A percentile compares a stretch with the other conserved stretches of the same genome.
Evolutionary conservation across 2,329 filamentous ascomycete species (phyloP).

Genomic region (Penicillium sp.): DNA sequence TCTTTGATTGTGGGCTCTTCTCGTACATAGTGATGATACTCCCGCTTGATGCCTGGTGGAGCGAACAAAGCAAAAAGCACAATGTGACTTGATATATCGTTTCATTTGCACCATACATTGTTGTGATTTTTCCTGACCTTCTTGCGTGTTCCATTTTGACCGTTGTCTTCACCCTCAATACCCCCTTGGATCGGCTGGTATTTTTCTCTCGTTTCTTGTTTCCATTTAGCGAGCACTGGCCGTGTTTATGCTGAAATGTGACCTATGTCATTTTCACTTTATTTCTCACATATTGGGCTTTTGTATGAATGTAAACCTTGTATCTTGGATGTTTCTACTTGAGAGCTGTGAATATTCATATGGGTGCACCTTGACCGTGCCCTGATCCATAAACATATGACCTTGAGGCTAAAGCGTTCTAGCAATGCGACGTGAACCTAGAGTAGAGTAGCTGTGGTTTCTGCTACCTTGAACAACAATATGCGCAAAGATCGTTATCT

Average conservation of each 20-base stretch:
- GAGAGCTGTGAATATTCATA: constrained; percentile 6
- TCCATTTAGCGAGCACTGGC: not conserved
- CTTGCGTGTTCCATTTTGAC: not conserved
- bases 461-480: not conserved
- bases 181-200: constrained; percentile 22
- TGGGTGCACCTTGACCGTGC: not conserved
- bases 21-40: constrained; percentile 20
- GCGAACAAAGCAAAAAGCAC: constrained; percentile 18
- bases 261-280: not conserved
- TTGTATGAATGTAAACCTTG: not conserved
- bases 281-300: not conserved
- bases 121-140: constrained; percentile 10
- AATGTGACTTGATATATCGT: constrained; percentile 4
- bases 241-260: constrained; percentile 1
- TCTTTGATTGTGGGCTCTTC: constrained; percentile 1
- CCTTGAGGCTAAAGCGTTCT: not conserved
- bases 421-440: not conserved
- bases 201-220: constrained; percentile 14
- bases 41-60: constrained; percentile 15
- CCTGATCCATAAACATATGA: not conserved
- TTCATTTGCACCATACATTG: constrained; percentile 6
- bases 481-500: not conserved
- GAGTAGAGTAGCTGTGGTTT: not conserved
- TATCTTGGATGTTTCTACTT: constrained; percentile 2
- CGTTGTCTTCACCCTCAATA: constrained; percentile 14